A percentile compares a stretch with the other conserved stretches of the same genome.
These are phyloP conservation scores for Metschnikowia dekortorum DNA, from an alignment of 805 yeast species.

Conservation along the genomic window DNA sequence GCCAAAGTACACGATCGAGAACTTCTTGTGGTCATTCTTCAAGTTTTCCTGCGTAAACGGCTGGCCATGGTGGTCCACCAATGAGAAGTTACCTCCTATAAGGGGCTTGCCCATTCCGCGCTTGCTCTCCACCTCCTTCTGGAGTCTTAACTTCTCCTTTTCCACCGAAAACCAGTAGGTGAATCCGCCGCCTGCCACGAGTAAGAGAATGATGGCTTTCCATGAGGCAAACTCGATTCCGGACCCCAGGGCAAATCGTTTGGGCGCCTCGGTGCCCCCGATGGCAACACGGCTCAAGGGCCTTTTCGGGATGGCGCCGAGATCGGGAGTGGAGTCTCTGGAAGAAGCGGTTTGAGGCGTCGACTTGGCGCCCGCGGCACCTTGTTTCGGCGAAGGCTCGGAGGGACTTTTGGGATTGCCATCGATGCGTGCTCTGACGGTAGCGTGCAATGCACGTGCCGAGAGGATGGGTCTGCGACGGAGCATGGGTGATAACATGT, in stretches of 20 bases:
- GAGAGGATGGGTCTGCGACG: neutral
- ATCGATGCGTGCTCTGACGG: neutral
- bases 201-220: constrained; percentile 70
- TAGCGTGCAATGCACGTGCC: neutral
- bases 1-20: constrained; percentile 88
- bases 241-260: constrained; percentile 34
- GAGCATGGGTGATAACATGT: neutral
- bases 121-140: constrained; percentile 77
- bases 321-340: neutral
- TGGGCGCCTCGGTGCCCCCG: constrained; percentile 47
- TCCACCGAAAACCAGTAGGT: constrained; percentile 71
- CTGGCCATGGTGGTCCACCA: constrained; percentile 67
- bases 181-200: constrained; percentile 65
- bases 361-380: neutral
- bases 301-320: constrained; percentile 31
- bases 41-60: constrained; percentile 74
- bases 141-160: constrained; percentile 67
- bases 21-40: constrained; percentile 55
- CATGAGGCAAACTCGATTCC: constrained; percentile 75
- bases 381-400: neutral
- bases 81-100: constrained; percentile 84
- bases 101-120: constrained; percentile 89
- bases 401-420: neutral
- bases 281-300: constrained; percentile 80
- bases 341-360: neutral